A percentile compares a stretch with the other conserved stretches of the same genome.
Evolutionary conservation across 1,284 basidiomycete species (phyloP).

Genomic region (Thelephora terrestris): DNA sequence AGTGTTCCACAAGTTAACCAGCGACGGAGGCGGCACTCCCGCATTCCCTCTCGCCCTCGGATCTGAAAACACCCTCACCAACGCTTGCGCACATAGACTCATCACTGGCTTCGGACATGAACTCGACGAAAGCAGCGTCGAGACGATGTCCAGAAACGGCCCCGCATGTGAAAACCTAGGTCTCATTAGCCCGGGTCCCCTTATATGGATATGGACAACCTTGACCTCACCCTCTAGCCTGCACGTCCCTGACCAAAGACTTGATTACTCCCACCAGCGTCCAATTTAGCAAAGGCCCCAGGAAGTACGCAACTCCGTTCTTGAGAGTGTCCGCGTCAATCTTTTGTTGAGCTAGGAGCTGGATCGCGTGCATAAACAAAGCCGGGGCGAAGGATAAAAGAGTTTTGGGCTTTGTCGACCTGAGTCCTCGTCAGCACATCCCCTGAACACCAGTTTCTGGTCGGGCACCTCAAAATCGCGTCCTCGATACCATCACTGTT

Average conservation of each 20-base stretch:
- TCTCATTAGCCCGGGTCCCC: background rate
- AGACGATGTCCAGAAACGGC: constrained; percentile 46
- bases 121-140: constrained; percentile 49
- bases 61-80: constrained; percentile 40
- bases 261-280: constrained; percentile 65
- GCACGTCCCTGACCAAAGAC: constrained; percentile 49
- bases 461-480: constrained; percentile 53
- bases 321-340: constrained; percentile 56
- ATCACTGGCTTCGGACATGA: constrained; percentile 58
- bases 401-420: constrained; percentile 58
- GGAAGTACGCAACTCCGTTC: constrained; percentile 70
- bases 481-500: constrained; percentile 76
- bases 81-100: constrained; percentile 47
- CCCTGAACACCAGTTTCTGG: background rate
- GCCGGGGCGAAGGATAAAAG: constrained; percentile 57
- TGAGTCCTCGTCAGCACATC: constrained; percentile 17
- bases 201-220: constrained; percentile 2
- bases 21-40: no score
- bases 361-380: constrained; percentile 54
- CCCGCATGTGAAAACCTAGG: constrained; percentile 21
- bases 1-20: no score
- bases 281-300: constrained; percentile 64
- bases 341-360: constrained; percentile 34
- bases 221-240: constrained; percentile 41
- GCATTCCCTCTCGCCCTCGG: constrained; percentile 11